Evolutionary conservation across 257 asterid species (phyloP).

Genomic region (Penstemon davidsonii): DNA sequence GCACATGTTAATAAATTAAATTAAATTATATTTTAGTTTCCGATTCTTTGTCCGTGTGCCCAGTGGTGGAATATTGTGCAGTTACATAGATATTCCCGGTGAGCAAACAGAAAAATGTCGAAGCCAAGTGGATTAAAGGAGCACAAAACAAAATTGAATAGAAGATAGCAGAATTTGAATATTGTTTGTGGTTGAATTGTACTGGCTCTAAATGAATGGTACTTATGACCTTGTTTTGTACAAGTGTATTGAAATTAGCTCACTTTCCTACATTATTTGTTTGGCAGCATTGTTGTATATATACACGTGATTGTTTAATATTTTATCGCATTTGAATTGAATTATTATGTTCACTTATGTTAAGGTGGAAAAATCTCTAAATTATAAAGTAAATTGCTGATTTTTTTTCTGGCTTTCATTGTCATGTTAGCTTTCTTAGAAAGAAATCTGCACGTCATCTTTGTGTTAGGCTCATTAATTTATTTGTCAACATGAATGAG

Average conservation of each 20-base stretch:
- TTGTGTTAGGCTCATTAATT: too few relatives aligned
- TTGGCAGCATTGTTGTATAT: background rate
- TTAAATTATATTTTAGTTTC: conserved; percentile 20
- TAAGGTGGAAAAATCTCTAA: too few relatives aligned
- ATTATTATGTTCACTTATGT: too few relatives aligned
- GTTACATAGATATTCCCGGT: background rate
- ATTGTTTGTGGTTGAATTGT: conserved; percentile 29
- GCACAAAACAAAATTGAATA: background rate
- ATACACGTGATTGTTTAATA: conserved; percentile 1
- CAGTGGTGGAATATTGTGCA: background rate
- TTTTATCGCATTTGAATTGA: background rate
- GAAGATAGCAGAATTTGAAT: conserved; percentile 1
- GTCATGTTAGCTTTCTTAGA: too few relatives aligned
- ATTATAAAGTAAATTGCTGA: background rate
- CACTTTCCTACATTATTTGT: background rate
- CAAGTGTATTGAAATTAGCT: background rate
- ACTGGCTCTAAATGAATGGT: background rate
- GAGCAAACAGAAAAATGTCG: background rate
- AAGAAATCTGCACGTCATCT: too few relatives aligned
- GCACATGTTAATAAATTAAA: conserved; percentile 31
- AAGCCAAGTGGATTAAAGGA: background rate
- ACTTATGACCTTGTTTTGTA: background rate
- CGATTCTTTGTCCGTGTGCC: conserved; percentile 12
- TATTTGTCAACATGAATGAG: too few relatives aligned
- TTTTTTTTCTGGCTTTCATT: background rate